Base-by-base conservation (phyloP, 1,139 yeast genomes). In the Arxiozyma slooffiae region DNA sequence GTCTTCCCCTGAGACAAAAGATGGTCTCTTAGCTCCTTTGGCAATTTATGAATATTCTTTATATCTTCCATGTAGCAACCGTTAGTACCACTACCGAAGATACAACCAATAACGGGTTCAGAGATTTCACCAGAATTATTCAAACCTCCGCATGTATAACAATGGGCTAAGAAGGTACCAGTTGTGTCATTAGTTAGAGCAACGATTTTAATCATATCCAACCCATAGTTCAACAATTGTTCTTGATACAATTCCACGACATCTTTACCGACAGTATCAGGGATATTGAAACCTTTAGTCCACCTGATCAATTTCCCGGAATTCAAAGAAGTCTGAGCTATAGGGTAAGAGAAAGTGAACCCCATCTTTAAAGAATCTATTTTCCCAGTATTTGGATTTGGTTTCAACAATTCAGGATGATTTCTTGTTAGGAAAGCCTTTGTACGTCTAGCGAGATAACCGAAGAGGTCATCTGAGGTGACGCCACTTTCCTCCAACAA, bases 141-240 rank as follows among this genome's bases (percentile, higher is more conserved):
- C 41, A 63, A 63, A 6, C 63, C 56, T 49, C 78, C 71, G 49
- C 81, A 78, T n/a, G 85, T 74, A 70, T 90, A 90, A 23, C 96
- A 84, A 60, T 96, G 80, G 7, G 96, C 83, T 66, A 90, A 74
- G 55, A 90, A 75, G 4, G 97, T 89, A 41, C 97, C 97, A 18
- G 88, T 96, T 1, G 97, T 90, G 66, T 90, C 97, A 66, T 90
- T 90, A 44, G 96, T 94, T 55, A 90, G 76, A 0, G 97, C 97
- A 17, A 85, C 89, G 40, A 89, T 85, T 44, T 76, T 73, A 22
- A 90, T 94, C 38, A 86, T 58, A 36, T 60, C 52, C 44, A 64
- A 47, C 20, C 64, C 64, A 52, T 78, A 73, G 14, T 61, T 65
- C 60, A 85, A 83, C 51, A 90, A 64, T 54, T 85, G 85, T 8